Conservation (phyloP, 306 rosid species). For the Echinosophora koreensis region DNA sequence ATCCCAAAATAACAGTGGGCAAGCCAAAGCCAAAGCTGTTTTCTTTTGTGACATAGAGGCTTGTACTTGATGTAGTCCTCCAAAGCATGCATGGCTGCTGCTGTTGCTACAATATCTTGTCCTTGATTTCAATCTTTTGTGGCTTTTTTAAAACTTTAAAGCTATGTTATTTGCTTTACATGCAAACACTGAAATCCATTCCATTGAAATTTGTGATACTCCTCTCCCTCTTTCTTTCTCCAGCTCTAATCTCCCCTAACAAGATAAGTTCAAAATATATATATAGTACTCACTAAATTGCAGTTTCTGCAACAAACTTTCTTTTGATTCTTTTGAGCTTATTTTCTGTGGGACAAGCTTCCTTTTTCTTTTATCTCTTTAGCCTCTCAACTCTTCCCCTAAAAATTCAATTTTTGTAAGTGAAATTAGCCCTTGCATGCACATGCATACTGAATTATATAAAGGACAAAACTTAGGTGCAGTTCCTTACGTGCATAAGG, state of each 20-base stretch:
- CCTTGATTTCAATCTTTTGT: conserved; percentile 2
- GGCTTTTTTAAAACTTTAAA: conserved; percentile 14
- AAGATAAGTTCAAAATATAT: not conserved
- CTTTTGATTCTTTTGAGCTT: conserved; percentile 28
- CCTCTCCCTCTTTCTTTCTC: not conserved
- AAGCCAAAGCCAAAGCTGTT: conserved; percentile 43
- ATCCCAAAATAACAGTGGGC: conserved; percentile 28
- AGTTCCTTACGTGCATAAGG: no score
- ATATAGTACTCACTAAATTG: conserved; percentile 19
- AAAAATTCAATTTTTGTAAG: conserved; percentile 24
- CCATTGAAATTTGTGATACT: conserved; percentile 9
- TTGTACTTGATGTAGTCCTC: conserved; percentile 25
- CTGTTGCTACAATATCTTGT: conserved; percentile 23
- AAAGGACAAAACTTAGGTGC: no score
- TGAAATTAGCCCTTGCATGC: conserved; percentile 45
- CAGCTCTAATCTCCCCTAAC: not conserved
- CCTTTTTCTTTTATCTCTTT: conserved; percentile 15
- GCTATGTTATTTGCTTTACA: conserved; percentile 26
- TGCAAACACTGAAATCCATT: conserved; percentile 19
- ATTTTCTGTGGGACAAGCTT: conserved; percentile 43
- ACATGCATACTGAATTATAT: conserved; percentile 46
- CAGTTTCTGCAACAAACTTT: conserved; percentile 13
- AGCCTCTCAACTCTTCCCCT: conserved; percentile 20
- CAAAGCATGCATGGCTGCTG: conserved; percentile 45
- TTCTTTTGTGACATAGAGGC: conserved; percentile 27